Percentiles rank a stretch among this genome's conserved stretches.
These are phyloP conservation scores for Mycena metata DNA, from an alignment of 768 basidiomycete species.

Conservation along the genomic window DNA sequence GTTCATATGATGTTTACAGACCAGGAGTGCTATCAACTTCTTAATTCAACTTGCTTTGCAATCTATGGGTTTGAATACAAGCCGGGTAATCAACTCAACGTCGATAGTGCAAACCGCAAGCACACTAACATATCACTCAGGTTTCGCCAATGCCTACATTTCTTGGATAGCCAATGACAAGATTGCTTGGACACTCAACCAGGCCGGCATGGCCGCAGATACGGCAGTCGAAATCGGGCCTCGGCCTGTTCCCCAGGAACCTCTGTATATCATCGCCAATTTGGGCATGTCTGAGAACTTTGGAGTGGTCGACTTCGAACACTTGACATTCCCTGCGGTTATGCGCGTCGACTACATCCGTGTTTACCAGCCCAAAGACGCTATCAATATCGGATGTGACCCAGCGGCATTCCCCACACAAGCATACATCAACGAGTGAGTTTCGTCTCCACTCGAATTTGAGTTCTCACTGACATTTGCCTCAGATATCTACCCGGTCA, in stretches of 20 bases:
- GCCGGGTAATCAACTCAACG: slow-evolving; percentile 60
- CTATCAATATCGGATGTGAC: slow-evolving; percentile 87
- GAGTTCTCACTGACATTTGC: neutral
- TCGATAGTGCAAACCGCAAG: slow-evolving; percentile 17
- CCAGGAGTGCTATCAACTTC: slow-evolving; percentile 75
- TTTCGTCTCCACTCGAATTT: slow-evolving; percentile 40
- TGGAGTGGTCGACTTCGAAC: slow-evolving; percentile 70
- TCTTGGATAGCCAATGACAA: slow-evolving; percentile 78
- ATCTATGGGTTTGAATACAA: slow-evolving; percentile 88
- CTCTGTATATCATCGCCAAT: slow-evolving; percentile 91
- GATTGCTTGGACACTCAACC: slow-evolving; percentile 78
- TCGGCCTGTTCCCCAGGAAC: slow-evolving; percentile 85
- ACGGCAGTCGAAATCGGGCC: slow-evolving; percentile 69
- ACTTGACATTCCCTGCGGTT: slow-evolving; percentile 77
- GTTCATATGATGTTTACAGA: slow-evolving; percentile 53
- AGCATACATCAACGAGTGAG: slow-evolving; percentile 80
- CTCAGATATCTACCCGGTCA: slow-evolving; percentile 10
- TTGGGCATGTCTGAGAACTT: slow-evolving; percentile 90
- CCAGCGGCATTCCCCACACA: slow-evolving; percentile 84
- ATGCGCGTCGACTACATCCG: slow-evolving; percentile 86
- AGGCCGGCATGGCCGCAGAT: slow-evolving; percentile 71
- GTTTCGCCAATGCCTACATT: slow-evolving; percentile 68
- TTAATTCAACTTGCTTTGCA: slow-evolving; percentile 61
- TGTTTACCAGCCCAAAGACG: slow-evolving; percentile 84
- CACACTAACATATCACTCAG: slow-evolving; percentile 12